Percentiles rank a stretch among this genome's conserved stretches.
These are phyloP conservation scores for Solanum etuberosum DNA, from an alignment of 257 asterid genomes.

Conservation along the genomic window DNA sequence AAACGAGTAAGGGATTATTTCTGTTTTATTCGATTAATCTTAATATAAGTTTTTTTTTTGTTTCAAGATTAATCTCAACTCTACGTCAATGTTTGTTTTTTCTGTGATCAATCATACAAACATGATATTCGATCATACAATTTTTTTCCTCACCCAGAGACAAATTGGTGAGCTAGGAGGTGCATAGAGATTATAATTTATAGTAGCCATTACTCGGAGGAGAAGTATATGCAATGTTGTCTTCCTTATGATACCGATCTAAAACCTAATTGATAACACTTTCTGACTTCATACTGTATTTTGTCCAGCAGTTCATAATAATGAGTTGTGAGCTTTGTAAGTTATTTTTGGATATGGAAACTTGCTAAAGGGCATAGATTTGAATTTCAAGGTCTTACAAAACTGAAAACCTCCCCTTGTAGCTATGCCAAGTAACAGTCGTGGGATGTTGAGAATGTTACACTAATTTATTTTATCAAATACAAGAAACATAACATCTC, in stretches of 20 bases:
- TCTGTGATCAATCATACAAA: neutral
- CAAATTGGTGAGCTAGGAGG: neutral
- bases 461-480: neutral
- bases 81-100: neutral
- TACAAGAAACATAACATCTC: neutral
- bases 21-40: neutral
- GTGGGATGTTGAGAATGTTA: neutral
- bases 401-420: neutral
- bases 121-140: neutral
- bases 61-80: neutral
- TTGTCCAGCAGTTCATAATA: neutral
- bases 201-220: neutral
- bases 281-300: neutral
- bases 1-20: neutral
- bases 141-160: neutral
- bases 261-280: neutral
- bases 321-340: neutral
- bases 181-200: neutral
- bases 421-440: neutral
- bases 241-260: neutral
- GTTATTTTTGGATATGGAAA: neutral
- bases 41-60: neutral
- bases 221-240: neutral
- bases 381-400: neutral
- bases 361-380: neutral